Conservation (phyloP, 306 rosid genomes). For the Fagus sylvatica region DNA sequence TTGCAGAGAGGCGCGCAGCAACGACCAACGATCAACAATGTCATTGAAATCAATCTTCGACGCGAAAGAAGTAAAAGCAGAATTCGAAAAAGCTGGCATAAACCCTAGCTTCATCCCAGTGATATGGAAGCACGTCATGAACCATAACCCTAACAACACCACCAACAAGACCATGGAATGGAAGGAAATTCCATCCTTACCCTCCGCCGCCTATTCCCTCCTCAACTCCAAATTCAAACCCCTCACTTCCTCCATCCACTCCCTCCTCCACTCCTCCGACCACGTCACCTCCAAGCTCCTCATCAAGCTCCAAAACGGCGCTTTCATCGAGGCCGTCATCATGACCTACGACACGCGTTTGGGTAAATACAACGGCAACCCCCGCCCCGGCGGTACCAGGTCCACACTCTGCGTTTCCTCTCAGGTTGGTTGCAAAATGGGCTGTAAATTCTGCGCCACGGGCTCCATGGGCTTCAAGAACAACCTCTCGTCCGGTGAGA, state of each 20-base stretch:
- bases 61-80: conserved; percentile 52
- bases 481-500: conserved; percentile 78
- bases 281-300: conserved; percentile 83
- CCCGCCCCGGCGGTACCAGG: conserved; percentile 76
- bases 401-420: conserved; percentile 89
- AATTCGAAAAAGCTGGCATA: conserved; percentile 49
- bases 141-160: background rate
- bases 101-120: conserved; percentile 58
- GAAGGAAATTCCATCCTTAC: conserved; percentile 66
- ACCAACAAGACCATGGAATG: conserved; percentile 19
- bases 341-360: conserved; percentile 84
- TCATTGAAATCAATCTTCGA: conserved; percentile 73
- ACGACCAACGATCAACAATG: conserved; percentile 15
- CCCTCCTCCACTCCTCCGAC: conserved; percentile 75
- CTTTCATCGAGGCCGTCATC: conserved; percentile 82
- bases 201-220: conserved; percentile 60
- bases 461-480: conserved; percentile 93
- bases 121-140: conserved; percentile 64
- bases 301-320: conserved; percentile 75
- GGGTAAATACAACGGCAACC: conserved; percentile 76
- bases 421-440: conserved; percentile 99
- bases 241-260: conserved; percentile 75
- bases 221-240: conserved; percentile 63
- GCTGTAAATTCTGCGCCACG: conserved; percentile 96
- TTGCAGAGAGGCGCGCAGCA: background rate